phyloP scores from a whole-genome alignment of 2,329 filamentous ascomycete genomes.

The Neurospora crassa region DNA sequence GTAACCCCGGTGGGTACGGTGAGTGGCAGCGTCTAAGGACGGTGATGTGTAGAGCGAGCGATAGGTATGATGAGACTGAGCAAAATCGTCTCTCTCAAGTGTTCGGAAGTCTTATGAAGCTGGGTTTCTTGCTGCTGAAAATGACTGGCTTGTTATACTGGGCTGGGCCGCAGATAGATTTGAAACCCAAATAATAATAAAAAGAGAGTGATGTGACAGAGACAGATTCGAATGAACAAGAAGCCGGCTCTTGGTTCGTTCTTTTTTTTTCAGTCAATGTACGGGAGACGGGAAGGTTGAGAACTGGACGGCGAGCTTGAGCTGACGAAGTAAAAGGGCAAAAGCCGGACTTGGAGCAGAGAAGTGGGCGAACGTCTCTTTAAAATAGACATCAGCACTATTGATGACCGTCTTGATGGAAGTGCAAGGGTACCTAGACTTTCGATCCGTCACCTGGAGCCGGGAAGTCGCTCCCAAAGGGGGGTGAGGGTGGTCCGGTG shows the following conservation, averaged over 20 bases:
- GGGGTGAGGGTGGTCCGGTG: background rate
- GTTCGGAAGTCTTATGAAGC: background rate
- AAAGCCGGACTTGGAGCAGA: background rate
- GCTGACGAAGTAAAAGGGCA: constrained; percentile 5
- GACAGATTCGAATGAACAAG: background rate
- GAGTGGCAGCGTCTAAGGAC: background rate
- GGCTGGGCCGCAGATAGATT: constrained; percentile 11
- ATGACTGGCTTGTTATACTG: constrained; percentile 6
- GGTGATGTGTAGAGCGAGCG: background rate
- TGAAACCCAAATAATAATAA: constrained; percentile 13
- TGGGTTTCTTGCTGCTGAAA: background rate
- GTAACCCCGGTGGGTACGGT: background rate
- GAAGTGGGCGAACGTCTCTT: background rate
- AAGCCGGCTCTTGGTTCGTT: background rate
- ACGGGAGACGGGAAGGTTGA: constrained; percentile 4
- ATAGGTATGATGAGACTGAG: background rate
- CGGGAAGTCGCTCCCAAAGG: background rate
- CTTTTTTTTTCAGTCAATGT: constrained; percentile 1
- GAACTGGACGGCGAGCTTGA: constrained; percentile 4
- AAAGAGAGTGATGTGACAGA: constrained; percentile 5
- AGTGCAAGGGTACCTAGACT: background rate
- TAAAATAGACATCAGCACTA: background rate
- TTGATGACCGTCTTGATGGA: background rate
- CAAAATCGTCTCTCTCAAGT: background rate
- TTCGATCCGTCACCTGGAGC: background rate